phyloP scores from a whole-genome alignment of 2,329 filamentous ascomycete genomes.

The Aureobasidium sp. region DNA sequence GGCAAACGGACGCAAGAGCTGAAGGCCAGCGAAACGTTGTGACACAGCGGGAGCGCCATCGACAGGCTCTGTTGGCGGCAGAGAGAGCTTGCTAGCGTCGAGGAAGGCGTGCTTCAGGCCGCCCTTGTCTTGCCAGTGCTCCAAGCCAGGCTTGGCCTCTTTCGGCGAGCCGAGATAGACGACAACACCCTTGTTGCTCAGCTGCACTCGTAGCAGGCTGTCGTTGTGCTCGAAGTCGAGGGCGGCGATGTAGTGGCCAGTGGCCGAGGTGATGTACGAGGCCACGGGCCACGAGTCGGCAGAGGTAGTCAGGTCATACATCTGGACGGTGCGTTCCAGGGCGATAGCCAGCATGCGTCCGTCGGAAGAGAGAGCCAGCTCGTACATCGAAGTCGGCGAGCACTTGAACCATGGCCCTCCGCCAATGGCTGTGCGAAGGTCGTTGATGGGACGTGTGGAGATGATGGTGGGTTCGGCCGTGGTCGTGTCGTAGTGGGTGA shows the following conservation, averaged over 20 bases:
- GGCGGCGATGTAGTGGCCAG: constrained; percentile 30
- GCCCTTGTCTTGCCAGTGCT: constrained; percentile 29
- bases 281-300: constrained; percentile 27
- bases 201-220: constrained; percentile 26
- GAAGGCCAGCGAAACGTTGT: constrained; percentile 20
- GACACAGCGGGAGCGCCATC: background rate
- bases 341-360: constrained; percentile 29
- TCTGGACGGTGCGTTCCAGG: constrained; percentile 29
- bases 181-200: constrained; percentile 29
- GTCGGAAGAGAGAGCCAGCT: constrained; percentile 28
- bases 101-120: constrained; percentile 28
- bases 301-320: constrained; percentile 27
- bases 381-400: constrained; percentile 23
- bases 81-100: constrained; percentile 21
- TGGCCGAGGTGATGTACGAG: constrained; percentile 26
- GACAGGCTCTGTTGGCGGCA: background rate
- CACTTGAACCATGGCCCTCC: constrained; percentile 29
- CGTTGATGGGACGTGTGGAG: constrained; percentile 25
- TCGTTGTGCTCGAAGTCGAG: constrained; percentile 30
- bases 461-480: constrained; percentile 18
- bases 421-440: constrained; percentile 28
- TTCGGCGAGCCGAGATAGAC: constrained; percentile 29
- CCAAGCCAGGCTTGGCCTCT: constrained; percentile 19
- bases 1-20: constrained; percentile 25
- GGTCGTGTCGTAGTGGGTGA: constrained; percentile 26